Base-by-base conservation (phyloP, 345 rosid species). In the Zanthoxylum bungeanum region DNA sequence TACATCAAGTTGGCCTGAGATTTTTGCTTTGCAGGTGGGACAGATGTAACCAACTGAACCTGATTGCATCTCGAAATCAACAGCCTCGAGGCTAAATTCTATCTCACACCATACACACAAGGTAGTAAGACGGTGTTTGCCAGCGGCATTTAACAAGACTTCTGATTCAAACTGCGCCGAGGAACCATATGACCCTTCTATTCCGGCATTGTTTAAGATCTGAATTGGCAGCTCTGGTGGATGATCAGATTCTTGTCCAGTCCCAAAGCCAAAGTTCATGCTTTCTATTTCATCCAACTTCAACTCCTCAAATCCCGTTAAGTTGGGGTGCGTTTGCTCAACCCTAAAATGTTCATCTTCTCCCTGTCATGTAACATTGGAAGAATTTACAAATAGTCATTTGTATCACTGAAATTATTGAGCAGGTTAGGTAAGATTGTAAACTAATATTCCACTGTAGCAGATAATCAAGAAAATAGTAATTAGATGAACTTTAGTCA, bases 31-130 rank as follows among this genome's bases (percentile, higher is more conserved):
- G 89, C 92, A 90, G 74, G 78, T 68, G 2, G 84, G 85, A 77
- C 96, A 90, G 88, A 90, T 86, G 64, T 85, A 88, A 61, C 91
- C 96, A 17, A 83, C 89, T 7, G 95, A 87, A 62, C 77, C 92
- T 49, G 89, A 86, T 70, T 83, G 89, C 58, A 81, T 17, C 51
- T 85, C 87, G 10, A 87, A 70, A 78, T 80, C 87, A 36, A 74
- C 34, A 31, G 78, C 79, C 73, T 55, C 60, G 25, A 25, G 60
- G 19, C 60, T 55, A 25, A 55, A 55, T 55, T 55, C 60, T 19
- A 55, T 25, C 25, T 33, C 60, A 27, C 60, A 55, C 60, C 60
- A 55, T 14, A 55, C 60, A 11, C 60, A 55, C 27, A 74, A 36
- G 31, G 91, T 82, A 50, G 83, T 74, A 36, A 73, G 73, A 60